These are phyloP conservation scores for Nevesoporus exiguus DNA, from an alignment of 768 basidiomycete genomes.

Conservation along the genomic window DNA sequence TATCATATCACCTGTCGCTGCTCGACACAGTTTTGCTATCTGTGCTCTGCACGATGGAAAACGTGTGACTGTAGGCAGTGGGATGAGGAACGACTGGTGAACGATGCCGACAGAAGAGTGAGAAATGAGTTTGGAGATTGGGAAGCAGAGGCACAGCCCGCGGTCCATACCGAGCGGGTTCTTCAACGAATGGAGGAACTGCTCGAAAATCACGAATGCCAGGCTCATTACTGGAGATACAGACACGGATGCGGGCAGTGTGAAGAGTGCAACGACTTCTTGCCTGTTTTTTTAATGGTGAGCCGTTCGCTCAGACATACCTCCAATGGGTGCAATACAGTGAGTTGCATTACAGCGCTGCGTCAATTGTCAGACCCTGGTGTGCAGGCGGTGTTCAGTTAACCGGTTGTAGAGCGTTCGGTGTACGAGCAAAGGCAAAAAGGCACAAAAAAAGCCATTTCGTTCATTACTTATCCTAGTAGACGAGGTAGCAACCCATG, in stretches of 20 bases:
- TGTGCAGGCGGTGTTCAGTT: conserved; percentile 27
- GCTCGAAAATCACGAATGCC: conserved; percentile 53
- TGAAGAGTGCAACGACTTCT: conserved; percentile 40
- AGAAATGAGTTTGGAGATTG: conserved; percentile 21
- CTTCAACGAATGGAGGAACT: conserved; percentile 33
- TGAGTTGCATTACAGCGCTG: conserved; percentile 18
- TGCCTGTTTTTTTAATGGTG: conserved; percentile 48
- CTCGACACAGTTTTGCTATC: conserved; percentile 56
- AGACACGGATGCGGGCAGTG: conserved; percentile 43
- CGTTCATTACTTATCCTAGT: neutral
- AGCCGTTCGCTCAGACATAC: conserved; percentile 10
- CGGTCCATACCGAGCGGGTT: conserved; percentile 18
- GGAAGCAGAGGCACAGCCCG: conserved; percentile 16
- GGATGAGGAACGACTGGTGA: conserved; percentile 48
- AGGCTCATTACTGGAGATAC: conserved; percentile 43
- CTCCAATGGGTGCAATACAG: neutral
- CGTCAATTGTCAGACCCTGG: conserved; percentile 20
- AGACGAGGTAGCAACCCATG: neutral
- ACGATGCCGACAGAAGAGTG: conserved; percentile 25
- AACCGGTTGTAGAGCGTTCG: conserved; percentile 21
- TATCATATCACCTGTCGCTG: conserved; percentile 62
- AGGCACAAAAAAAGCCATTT: neutral
- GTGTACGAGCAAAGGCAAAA: neutral
- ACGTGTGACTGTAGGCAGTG: conserved; percentile 58
- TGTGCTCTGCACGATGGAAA: conserved; percentile 63